A percentile compares a stretch with the other conserved stretches of the same genome.
Conservation (phyloP, 345 rosid species). For the Camelina sativa region DNA sequence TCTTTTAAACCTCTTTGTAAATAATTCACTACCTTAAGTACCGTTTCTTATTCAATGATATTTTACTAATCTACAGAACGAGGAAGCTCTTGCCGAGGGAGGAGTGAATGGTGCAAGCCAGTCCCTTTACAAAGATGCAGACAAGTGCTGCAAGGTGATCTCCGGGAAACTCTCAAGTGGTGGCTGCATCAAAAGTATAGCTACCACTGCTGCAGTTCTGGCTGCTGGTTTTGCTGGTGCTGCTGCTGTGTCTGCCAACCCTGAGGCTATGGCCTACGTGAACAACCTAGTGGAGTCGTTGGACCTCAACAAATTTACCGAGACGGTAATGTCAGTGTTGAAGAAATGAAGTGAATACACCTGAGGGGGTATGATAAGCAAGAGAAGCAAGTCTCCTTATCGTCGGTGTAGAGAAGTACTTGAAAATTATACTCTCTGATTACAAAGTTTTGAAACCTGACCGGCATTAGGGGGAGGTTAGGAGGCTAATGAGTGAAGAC, state of each 20-base stretch:
- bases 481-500: constrained; percentile 7
- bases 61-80: constrained; percentile 51
- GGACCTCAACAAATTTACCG: constrained; percentile 30
- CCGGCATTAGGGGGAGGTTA: background rate
- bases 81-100: constrained; percentile 51
- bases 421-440: constrained; percentile 24
- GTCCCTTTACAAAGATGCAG: constrained; percentile 52
- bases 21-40: background rate
- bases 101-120: constrained; percentile 45
- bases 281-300: constrained; percentile 31
- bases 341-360: constrained; percentile 21
- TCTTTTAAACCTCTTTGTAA: background rate
- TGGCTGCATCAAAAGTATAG: constrained; percentile 53
- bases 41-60: background rate
- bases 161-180: constrained; percentile 52
- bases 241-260: constrained; percentile 33
- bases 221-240: constrained; percentile 51
- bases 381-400: constrained; percentile 38
- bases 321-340: constrained; percentile 20
- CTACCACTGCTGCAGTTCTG: constrained; percentile 44
- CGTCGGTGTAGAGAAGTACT: constrained; percentile 25
- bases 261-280: constrained; percentile 17
- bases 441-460: constrained; percentile 20
- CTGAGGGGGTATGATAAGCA: constrained; percentile 6
- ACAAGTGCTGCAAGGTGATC: constrained; percentile 59